A percentile compares a stretch with the other conserved stretches of the same genome.
Conservation (phyloP, 208 protist genomes). For the Acanthamoeba divionensis region DNA sequence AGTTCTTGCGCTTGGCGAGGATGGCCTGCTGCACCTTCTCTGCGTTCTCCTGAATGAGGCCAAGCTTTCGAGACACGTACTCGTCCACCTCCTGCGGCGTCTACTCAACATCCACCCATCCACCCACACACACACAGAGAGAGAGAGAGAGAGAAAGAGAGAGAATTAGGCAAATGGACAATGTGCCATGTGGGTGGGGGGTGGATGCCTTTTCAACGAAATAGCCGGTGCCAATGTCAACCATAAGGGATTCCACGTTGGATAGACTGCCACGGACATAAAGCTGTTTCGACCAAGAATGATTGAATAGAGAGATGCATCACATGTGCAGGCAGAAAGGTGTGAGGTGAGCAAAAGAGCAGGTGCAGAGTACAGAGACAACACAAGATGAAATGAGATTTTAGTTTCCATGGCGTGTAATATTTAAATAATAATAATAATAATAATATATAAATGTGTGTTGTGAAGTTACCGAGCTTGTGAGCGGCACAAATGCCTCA, state of each 20-base stretch:
- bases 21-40: conserved; percentile 46
- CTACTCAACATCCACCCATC: background rate
- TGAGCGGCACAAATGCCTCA: too few species aligned
- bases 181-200: background rate
- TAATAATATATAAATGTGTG: too few species aligned
- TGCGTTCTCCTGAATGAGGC: conserved; percentile 29
- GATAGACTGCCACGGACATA: conserved; percentile 56
- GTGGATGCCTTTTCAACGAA: conserved; percentile 51
- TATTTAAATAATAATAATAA: too few species aligned
- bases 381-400: too few species aligned
- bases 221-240: conserved; percentile 64
- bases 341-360: too few species aligned
- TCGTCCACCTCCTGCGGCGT: conserved; percentile 10
- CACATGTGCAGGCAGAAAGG: background rate
- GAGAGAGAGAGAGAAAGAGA: background rate
- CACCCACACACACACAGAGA: background rate
- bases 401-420: too few species aligned
- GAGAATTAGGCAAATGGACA: background rate
- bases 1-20: conserved; percentile 20
- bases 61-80: conserved; percentile 32
- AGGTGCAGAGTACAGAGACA: too few species aligned
- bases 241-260: conserved; percentile 45
- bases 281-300: background rate
- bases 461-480: too few species aligned
- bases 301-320: background rate